Evolutionary conservation across 768 basidiomycete genomes (phyloP), one percentile per base, ranked within the genome.

Genomic region (Mycena kentingensis): DNA sequence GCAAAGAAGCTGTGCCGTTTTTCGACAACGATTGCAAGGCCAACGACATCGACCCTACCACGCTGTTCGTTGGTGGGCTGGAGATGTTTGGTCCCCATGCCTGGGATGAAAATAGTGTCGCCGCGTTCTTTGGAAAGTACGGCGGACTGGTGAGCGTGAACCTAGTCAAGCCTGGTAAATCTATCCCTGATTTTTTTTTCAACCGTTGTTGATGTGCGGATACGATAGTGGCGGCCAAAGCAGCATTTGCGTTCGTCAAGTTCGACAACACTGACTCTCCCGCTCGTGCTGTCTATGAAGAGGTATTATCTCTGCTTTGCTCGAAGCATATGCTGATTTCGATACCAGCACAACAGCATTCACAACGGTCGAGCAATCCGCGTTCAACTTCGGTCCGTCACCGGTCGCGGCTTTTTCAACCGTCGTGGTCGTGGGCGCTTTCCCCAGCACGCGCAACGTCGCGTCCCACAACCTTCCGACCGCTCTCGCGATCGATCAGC

Each of bases 171-270:
- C 89, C 87, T 48, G 58, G 89, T 89, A 61, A 61, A 81, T 65
- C 28, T 3, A 51, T n/a, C 37, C 8, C 18, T 37, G 35, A 15
- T 31, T 57, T n/a, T 24, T 18, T 32, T 12, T 26, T 21, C 24
- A n/a, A n/a, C n/a, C n/a, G n/a, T n/a, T 46, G 46, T 38, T 36
- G 6, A 35, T 31, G 46, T 27, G 35, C 29, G 32, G 15, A 39
- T 27, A 41, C 21, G 35, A 11, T 51, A 90, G 88, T 71, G 28
- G 82, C 80, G 57, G 81, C 81, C 38, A 78, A 76, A 57, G 76
- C 83, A n/a, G 88, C 82, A 2, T 92, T 90, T 63, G 90, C 90
- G 2, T 90, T 92, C 61, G 80, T 92, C 52, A 86, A 79, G 64
- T 92, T 85, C 64, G 73, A 80, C 54, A 80, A 83, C 51, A 74